Base-by-base conservation (phyloP, 495 filamentous ascomycete genomes). In the Talaromyces ruber region DNA sequence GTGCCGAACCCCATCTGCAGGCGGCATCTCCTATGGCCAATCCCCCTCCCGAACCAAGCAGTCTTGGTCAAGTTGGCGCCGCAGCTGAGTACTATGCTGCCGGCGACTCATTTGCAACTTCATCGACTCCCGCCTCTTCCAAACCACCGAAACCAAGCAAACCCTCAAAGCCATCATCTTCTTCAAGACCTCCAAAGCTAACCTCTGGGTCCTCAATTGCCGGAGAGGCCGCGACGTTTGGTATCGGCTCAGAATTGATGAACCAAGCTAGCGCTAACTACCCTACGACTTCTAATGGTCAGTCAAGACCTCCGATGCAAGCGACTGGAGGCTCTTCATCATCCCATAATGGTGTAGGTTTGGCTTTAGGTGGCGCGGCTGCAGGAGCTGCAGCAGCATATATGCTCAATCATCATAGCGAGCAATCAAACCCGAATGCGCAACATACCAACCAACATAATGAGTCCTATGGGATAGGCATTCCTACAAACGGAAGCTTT, bases 21-120 rank as follows among this genome's bases (percentile, higher is more conserved):
- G 61, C 76, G n/a, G 76, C 81, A 45, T 79, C 81, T 32, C 66
- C 74, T 16, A 66, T 71, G 34, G 73, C 72, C 51, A 76, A 79
- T 61, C 79, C 80, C 26, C 79, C 80, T 24, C 77, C 79, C 4
- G 81, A 83, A 62, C 81, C 81, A 1, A 83, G 81, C 62, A 78
- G 79, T 57, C 58, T 78, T 34, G 81, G 80, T 8, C 68, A 72
- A 39, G 68, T 78, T 60, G 81, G 81, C 28, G 80, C 81, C n/a
- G 81, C 81, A 11, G 81, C 81, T 9, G 70, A 74, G 3, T 83
- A 82, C 62, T 83, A 73, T 32, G 64, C 66, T 1, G 63, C 65
- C 25, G 66, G 63, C 24, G 62, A 55, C 26, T 64, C 62, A 12
- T 12, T 62, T 60, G 1, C 64, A 64, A 59, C 32, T 6, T 30